Conservation (phyloP, 768 basidiomycete species). For the Russula emetica region DNA sequence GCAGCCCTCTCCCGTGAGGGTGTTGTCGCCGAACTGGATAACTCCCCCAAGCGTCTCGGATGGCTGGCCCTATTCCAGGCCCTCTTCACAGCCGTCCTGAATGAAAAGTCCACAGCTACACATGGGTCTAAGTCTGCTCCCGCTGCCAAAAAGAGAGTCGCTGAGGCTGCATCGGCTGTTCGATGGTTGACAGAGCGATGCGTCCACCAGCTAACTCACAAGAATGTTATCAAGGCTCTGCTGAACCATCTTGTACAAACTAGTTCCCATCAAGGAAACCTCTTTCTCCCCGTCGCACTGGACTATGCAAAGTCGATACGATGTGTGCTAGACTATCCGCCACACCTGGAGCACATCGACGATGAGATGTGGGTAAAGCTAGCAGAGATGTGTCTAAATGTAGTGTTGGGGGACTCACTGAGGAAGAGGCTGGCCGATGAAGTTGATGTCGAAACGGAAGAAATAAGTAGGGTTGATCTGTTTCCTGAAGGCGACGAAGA, state of each 20-base stretch:
- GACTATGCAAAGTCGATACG: constrained; percentile 80
- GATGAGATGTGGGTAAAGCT: constrained; percentile 61
- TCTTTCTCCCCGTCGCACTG: constrained; percentile 63
- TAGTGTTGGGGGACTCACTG: constrained; percentile 59
- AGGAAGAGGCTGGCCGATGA: constrained; percentile 37
- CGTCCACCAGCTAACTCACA: constrained; percentile 48
- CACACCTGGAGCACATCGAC: constrained; percentile 77
- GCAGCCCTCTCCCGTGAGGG: constrained; percentile 49
- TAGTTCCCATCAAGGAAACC: constrained; percentile 48
- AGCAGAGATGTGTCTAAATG: constrained; percentile 71
- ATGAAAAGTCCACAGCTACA: constrained; percentile 51
- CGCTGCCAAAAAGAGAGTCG: constrained; percentile 55
- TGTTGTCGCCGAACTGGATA: constrained; percentile 41
- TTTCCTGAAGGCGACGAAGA: constrained; percentile 36
- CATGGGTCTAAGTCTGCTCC: constrained; percentile 39
- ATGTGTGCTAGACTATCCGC: constrained; percentile 55
- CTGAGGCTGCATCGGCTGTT: constrained; percentile 60
- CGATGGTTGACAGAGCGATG: constrained; percentile 70
- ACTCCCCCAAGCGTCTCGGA: constrained; percentile 35
- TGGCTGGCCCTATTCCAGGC: constrained; percentile 73
- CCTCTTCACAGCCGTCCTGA: constrained; percentile 60
- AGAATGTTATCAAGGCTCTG: constrained; percentile 51
- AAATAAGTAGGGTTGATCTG: constrained; percentile 33
- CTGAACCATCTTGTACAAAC: constrained; percentile 61
- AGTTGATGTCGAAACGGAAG: constrained; percentile 32